Percentiles rank a stretch among this genome's conserved stretches.
Conservation (phyloP, 2,329 filamentous ascomycete species). For the Fusarium xyrophilum region DNA sequence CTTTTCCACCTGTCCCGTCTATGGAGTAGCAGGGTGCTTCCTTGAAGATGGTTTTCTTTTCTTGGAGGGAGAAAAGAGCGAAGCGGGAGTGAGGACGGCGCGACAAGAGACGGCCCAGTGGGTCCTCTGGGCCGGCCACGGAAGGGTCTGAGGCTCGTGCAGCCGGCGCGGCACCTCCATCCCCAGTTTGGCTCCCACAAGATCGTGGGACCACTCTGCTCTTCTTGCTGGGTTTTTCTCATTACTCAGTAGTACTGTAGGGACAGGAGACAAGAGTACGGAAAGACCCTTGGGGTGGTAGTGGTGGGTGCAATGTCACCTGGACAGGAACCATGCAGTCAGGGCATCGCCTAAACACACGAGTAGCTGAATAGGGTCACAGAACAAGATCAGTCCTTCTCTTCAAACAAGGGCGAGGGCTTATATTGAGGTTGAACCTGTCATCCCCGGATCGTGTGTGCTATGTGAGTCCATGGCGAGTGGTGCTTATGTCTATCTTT, state of each 20-base stretch:
- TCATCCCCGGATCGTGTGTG: slow-evolving; percentile 19
- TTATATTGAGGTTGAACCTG: slow-evolving; percentile 8
- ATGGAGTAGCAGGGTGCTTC: not conserved
- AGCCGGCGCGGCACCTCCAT: slow-evolving; percentile 2
- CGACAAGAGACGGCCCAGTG: slow-evolving; percentile 8
- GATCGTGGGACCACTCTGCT: slow-evolving; percentile 14
- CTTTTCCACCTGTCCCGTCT: not conserved
- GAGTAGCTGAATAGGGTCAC: not conserved
- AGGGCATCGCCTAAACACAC: not conserved
- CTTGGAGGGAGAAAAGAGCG: not conserved
- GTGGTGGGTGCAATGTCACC: not conserved
- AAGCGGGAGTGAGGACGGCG: not conserved
- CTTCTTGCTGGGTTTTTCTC: not conserved
- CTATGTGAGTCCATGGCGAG: slow-evolving; percentile 2
- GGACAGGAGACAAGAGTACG: not conserved
- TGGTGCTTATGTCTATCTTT: slow-evolving; percentile 19
- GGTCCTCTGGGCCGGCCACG: slow-evolving; percentile 2
- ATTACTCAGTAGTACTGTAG: not conserved
- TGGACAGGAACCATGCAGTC: not conserved
- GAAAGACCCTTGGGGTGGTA: not conserved
- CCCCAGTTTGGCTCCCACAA: not conserved
- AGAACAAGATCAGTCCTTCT: not conserved
- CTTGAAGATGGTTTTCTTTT: not conserved
- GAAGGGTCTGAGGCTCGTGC: slow-evolving; percentile 18
- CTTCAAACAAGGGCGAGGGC: slow-evolving; percentile 18